Conservation (phyloP, 2,329 filamentous ascomycete genomes). For the Trichoderma sp. region DNA sequence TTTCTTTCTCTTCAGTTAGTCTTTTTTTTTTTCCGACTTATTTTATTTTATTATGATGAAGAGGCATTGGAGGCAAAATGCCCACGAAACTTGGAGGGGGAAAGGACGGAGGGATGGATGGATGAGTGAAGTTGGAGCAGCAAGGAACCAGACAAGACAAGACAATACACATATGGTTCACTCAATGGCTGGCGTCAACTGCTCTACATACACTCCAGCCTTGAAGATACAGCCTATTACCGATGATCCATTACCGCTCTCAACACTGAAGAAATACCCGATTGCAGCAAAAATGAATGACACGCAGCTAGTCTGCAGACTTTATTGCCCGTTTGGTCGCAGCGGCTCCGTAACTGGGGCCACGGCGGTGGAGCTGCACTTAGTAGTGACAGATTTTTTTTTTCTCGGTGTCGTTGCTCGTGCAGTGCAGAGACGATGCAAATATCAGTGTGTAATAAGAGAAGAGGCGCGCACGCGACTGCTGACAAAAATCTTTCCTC, state of each 20-base stretch:
- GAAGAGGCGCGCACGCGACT: slow-evolving; percentile 13
- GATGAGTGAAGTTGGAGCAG: background rate
- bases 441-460: background rate
- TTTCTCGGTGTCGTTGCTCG: background rate
- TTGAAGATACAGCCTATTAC: background rate
- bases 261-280: background rate
- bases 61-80: background rate
- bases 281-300: background rate
- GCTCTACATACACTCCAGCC: background rate
- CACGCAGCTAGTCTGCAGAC: slow-evolving; percentile 7
- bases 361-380: slow-evolving; percentile 11
- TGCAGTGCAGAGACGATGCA: background rate
- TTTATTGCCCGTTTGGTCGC: slow-evolving; percentile 19
- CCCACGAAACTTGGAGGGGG: background rate
- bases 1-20: background rate
- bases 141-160: background rate
- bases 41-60: background rate
- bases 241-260: background rate
- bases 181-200: background rate
- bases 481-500: slow-evolving; percentile 14
- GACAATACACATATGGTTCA: background rate
- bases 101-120: background rate
- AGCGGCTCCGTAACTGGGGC: slow-evolving; percentile 18
- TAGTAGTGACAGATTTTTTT: slow-evolving; percentile 17
- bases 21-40: background rate